Base-by-base conservation (phyloP, 2,329 filamentous ascomycete genomes). In the Lachnellula occidentalis region DNA sequence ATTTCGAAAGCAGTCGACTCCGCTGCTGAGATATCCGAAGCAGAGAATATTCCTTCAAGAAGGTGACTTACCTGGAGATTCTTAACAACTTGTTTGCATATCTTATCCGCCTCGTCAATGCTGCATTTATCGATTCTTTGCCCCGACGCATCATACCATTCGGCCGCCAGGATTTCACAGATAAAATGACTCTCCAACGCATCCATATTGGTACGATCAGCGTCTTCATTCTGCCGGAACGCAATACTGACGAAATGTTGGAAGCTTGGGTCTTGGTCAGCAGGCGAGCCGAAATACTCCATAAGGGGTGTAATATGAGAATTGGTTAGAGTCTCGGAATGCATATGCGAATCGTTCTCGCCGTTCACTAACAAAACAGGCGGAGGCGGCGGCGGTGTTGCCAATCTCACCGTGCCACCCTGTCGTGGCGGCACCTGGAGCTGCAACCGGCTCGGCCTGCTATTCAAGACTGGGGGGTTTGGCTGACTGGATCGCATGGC, bases 391-490 rank as follows among this genome's bases (percentile, higher is more conserved):
- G 76, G 76, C 34, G 79, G 79, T 8, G 84, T 87, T 22, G 84
- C 83, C 14, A 87, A 72, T 54, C 82, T 75, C 0, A 87, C 81
- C 2, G 79, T 76, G 1, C 82, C 82, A 1, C 82, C 76, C 17
- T 77, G 72, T 55, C 84, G 77, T 60, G 83, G 76, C 7, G 84
- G 83, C 0, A 87, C 83, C 62, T 86, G 83, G 1, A 87, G 71
- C 19, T 80, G 82, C 6, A 86, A 70, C 19, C 80, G 72, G 51
- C 76, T 76, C 19, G 79, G 77, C 48, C 76, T 72, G 1, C 56
- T 55, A 49, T 56, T 62, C 51, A 59, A 58, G 9, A 43, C 19
- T 51, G 58, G 55, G 39, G 56, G 37, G 31, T 51, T 62, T 45
- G 54, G 39, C 62, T 62, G 45, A 60, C 45, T 65, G 58, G 45